Base-by-base conservation (phyloP, 192 early-diverging fungal species). In the Coemansia sp. region DNA sequence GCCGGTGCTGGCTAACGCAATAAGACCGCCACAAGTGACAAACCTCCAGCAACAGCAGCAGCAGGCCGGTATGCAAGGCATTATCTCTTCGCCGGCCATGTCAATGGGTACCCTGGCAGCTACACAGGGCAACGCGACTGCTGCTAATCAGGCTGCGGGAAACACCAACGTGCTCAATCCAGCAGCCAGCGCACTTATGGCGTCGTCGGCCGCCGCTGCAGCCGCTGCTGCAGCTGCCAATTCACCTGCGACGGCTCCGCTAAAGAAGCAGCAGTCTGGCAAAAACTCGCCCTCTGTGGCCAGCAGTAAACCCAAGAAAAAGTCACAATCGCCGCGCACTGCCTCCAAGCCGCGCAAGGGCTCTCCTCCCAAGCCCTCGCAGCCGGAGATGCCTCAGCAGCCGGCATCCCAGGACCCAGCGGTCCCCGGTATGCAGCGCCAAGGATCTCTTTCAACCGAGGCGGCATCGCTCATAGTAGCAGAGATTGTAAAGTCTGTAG, bases 251-350 rank as follows among this genome's bases (percentile, higher is more conserved):
- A 13, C 50, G 3, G 15, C 30, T 15, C 46, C 42, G 1, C 41
- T 36, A 4, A 73, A 73, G 46, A 62, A 54, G 36, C 66, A 61
- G 18, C 41, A 44, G 0, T 61, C 63, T 14, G 63, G 58, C 1
- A 73, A 73, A 46, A 50, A 30, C 13, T 62, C 70, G 19, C 58
- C 70, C 2, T 65, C 70, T 0, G 63, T 62, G 13, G 48, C 54
- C 14, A 56, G 50, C 14, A 20, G 62, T 15, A 72, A 65, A 46
- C 48, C 57, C 10, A 73, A 73, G 35, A 73, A 73, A 37, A 74
- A 74, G 50, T 67, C 71, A 2, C 64, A 67, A 44, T 67, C 71
- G n/a, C 71, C 71, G 9, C 58, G 59, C 32, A 63, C 69, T 1
- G 27, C 57, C 3, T 24, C 70, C 17, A 73, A 73, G 55, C 9